These are phyloP conservation scores for Debaryomyces robertsiae DNA, from an alignment of 1,139 yeast genomes.

Conservation along the genomic window DNA sequence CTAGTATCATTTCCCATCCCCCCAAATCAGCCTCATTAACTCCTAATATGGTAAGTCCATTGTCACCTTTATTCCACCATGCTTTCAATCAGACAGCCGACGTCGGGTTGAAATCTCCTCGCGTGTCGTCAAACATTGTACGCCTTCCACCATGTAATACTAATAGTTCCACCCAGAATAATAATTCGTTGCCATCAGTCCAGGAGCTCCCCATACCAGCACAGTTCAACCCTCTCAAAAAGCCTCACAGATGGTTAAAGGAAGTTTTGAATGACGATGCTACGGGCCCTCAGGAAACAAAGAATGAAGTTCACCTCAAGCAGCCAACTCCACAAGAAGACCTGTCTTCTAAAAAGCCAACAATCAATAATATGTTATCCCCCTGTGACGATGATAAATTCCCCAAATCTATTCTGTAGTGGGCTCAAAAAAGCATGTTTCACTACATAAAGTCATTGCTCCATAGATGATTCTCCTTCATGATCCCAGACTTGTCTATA, in stretches of 20 bases:
- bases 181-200: slow-evolving; percentile 12
- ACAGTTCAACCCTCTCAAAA: slow-evolving; percentile 8
- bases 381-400: slow-evolving; percentile 29
- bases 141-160: slow-evolving; percentile 7
- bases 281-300: not conserved
- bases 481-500: too few relatives aligned
- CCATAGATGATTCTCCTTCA: too few relatives aligned
- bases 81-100: slow-evolving; percentile 31
- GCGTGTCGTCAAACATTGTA: not conserved
- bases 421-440: not conserved
- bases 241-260: slow-evolving; percentile 5
- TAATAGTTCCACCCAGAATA: not conserved
- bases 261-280: slow-evolving; percentile 8
- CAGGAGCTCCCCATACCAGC: slow-evolving; percentile 13
- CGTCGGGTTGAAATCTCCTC: slow-evolving; percentile 7
- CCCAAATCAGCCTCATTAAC: slow-evolving; percentile 28
- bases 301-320: not conserved
- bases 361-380: slow-evolving; percentile 39
- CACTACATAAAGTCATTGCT: not conserved
- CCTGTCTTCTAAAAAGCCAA: slow-evolving; percentile 30
- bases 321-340: slow-evolving; percentile 1
- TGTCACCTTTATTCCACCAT: slow-evolving; percentile 47
- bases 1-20: slow-evolving; percentile 9
- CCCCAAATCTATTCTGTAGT: slow-evolving; percentile 12
- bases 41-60: slow-evolving; percentile 42